Percentiles rank a stretch among this genome's conserved stretches.
These are phyloP conservation scores for Mycena floridula DNA, from an alignment of 768 basidiomycete genomes.

Conservation along the genomic window DNA sequence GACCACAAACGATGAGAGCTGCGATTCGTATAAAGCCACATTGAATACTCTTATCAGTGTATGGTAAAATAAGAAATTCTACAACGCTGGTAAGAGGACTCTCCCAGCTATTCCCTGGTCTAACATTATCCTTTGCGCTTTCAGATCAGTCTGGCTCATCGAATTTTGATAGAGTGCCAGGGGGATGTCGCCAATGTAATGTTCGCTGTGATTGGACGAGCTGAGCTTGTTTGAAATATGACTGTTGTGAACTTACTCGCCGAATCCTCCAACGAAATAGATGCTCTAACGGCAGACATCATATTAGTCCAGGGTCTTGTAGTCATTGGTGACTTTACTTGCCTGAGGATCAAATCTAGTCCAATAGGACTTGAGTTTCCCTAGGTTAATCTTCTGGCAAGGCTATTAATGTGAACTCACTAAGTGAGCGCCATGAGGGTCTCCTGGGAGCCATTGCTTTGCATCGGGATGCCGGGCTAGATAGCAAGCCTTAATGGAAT, in stretches of 20 bases:
- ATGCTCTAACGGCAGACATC: neutral
- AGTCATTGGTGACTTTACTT: slow-evolving; percentile 23
- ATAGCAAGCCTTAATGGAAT: slow-evolving; percentile 35
- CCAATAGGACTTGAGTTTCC: slow-evolving; percentile 38
- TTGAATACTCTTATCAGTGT: too few relatives aligned
- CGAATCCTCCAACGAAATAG: neutral
- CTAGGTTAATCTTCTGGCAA: slow-evolving; percentile 1
- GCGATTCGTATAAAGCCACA: too few relatives aligned
- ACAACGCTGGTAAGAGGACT: too few relatives aligned
- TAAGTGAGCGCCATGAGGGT: slow-evolving; percentile 34
- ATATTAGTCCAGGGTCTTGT: neutral
- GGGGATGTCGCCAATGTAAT: neutral
- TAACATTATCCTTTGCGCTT: too few relatives aligned
- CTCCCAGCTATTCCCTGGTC: too few relatives aligned
- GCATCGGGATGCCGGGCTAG: slow-evolving; percentile 43
- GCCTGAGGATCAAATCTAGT: slow-evolving; percentile 50
- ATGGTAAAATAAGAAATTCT: too few relatives aligned
- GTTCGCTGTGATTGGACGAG: neutral
- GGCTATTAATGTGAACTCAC: too few relatives aligned
- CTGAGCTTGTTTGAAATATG: neutral
- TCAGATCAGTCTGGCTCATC: too few relatives aligned
- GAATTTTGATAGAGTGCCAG: neutral
- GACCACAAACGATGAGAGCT: too few relatives aligned
- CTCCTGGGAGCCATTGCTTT: slow-evolving; percentile 44
- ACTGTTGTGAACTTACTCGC: neutral